These are phyloP conservation scores for Ambrosiella beaveri DNA, from an alignment of 2,329 filamentous ascomycete genomes.

Conservation along the genomic window DNA sequence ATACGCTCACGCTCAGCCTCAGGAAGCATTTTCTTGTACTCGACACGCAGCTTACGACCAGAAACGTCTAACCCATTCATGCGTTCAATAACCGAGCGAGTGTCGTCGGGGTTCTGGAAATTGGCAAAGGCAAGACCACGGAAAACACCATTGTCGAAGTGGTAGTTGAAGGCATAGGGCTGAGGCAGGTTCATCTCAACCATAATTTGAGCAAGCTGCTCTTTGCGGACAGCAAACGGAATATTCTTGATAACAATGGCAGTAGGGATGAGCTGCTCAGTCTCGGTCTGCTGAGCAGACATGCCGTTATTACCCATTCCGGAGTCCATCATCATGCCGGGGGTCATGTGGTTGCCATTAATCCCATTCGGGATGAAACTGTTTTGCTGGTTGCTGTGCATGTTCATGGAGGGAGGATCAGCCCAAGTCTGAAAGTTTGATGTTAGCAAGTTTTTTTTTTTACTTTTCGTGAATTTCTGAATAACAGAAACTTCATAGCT, in stretches of 20 bases:
- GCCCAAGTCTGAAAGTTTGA: conserved; percentile 29
- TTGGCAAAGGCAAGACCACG: conserved; percentile 92
- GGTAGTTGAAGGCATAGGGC: conserved; percentile 98
- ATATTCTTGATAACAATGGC: conserved; percentile 99
- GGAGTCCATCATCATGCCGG: conserved; percentile 27
- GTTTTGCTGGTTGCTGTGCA: conserved; percentile 23
- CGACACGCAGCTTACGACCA: conserved; percentile 82
- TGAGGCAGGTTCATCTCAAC: conserved; percentile 82
- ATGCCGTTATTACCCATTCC: conserved; percentile 19
- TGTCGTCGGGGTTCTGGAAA: conserved; percentile 91
- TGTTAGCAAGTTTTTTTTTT: conserved; percentile 6
- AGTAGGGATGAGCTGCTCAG: conserved; percentile 88
- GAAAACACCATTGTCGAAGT: conserved; percentile 97
- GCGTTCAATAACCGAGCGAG: conserved; percentile 73
- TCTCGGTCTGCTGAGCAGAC: conserved; percentile 29
- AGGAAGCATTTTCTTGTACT: conserved; percentile 99
- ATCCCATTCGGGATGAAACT: conserved; percentile 21
- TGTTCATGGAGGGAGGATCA: conserved; percentile 27
- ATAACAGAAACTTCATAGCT: background rate
- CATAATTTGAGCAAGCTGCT: conserved; percentile 86
- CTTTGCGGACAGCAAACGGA: conserved; percentile 94
- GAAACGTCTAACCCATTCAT: conserved; percentile 95
- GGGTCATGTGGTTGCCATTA: conserved; percentile 22
- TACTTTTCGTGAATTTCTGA: conserved; percentile 7
- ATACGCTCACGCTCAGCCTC: conserved; percentile 88